Evolutionary conservation across 2,329 filamentous ascomycete genomes (phyloP).

Genomic region (Exophiala xenobiotica): DNA sequence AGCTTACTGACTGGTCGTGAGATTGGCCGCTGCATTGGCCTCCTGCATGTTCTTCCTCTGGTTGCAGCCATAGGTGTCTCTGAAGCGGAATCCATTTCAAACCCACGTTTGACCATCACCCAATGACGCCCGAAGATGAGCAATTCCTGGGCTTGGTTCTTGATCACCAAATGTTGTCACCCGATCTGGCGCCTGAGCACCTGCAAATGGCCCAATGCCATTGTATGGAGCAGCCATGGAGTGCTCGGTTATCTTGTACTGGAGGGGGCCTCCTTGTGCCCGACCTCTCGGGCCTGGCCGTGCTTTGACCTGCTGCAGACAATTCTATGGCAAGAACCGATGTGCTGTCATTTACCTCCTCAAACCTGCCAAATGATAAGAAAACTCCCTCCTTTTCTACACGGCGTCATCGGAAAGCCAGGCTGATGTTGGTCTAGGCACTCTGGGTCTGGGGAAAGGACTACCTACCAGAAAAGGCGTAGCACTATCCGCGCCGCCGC

Average conservation of each 20-base stretch:
- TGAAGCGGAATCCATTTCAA: constrained; percentile 18
- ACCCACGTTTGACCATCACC: constrained; percentile 15
- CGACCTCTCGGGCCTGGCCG: not conserved
- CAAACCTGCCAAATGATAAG: not conserved
- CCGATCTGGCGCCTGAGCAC: constrained; percentile 20
- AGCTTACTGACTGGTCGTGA: constrained; percentile 20
- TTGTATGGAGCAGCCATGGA: not conserved
- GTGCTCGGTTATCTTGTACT: not conserved
- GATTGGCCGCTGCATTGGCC: constrained; percentile 24
- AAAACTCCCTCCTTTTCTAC: constrained; percentile 2
- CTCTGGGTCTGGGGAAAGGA: not conserved
- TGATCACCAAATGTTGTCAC: constrained; percentile 13
- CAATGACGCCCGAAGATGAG: constrained; percentile 14
- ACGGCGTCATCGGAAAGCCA: not conserved
- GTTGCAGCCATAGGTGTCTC: constrained; percentile 21
- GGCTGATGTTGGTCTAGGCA: not conserved
- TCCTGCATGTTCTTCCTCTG: constrained; percentile 20
- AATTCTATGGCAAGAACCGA: not conserved
- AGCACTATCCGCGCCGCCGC: not conserved
- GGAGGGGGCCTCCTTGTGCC: not conserved
- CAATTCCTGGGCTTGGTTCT: constrained; percentile 9
- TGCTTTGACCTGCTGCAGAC: not conserved
- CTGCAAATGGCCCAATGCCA: not conserved
- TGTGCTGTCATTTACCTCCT: not conserved
- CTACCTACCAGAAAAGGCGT: not conserved